Percentiles rank a stretch among this genome's conserved stretches.
phyloP scores from a whole-genome alignment of 2,329 filamentous ascomycete species.

The Pseudocercospora vitis region DNA sequence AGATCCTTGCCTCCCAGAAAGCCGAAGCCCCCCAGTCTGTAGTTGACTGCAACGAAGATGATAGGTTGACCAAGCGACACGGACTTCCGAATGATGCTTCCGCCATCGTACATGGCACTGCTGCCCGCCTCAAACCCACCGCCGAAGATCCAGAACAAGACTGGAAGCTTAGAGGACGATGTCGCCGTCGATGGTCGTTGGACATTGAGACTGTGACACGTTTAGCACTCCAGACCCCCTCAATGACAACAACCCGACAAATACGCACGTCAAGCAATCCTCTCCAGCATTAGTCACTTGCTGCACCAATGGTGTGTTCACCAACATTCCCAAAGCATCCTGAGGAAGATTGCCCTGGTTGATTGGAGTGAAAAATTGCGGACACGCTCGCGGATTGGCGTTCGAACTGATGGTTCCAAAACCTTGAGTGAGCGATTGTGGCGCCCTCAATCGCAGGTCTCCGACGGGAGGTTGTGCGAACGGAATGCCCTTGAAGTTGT shows the following conservation, averaged over 20 bases:
- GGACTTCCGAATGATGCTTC: conserved; percentile 43
- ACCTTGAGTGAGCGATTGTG: conserved; percentile 57
- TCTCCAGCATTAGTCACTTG: conserved; percentile 40
- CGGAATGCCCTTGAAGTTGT: conserved; percentile 73
- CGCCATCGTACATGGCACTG: conserved; percentile 44
- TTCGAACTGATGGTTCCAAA: conserved; percentile 65
- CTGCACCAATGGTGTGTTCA: conserved; percentile 45
- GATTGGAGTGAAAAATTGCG: conserved; percentile 59
- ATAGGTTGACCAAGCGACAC: conserved; percentile 61
- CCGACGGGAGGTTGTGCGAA: conserved; percentile 70
- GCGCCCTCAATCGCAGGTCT: conserved; percentile 66
- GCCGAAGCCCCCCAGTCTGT: conserved; percentile 46
- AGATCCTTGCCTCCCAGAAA: conserved; percentile 38
- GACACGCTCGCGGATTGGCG: conserved; percentile 61
- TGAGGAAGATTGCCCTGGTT: conserved; percentile 39
- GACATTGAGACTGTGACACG: conserved; percentile 29
- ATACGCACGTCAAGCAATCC: conserved; percentile 41
- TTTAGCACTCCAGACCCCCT: not conserved
- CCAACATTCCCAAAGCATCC: conserved; percentile 41
- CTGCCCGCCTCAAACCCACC: conserved; percentile 46
- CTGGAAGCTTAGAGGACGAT: conserved; percentile 44
- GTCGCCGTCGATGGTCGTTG: conserved; percentile 43
- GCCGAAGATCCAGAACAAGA: conserved; percentile 52
- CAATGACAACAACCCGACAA: not conserved
- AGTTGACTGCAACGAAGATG: conserved; percentile 75